These are phyloP conservation scores for Thamnidium elegans DNA, from an alignment of 192 early-diverging fungal genomes.

Conservation along the genomic window DNA sequence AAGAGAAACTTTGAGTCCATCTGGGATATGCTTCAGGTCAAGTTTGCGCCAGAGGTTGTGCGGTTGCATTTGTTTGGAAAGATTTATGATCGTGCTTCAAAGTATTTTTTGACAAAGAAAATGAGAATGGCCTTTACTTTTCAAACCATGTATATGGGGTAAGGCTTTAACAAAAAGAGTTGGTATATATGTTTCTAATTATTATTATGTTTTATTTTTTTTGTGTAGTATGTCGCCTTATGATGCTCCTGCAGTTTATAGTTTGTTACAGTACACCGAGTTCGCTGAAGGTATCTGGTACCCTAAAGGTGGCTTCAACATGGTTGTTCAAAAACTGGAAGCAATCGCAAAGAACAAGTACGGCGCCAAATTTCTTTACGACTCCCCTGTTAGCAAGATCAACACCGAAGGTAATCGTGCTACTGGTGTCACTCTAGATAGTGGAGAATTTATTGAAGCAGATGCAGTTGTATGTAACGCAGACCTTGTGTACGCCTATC, in stretches of 20 bases:
- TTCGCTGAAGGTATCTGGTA: constrained; percentile 57
- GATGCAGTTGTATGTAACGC: constrained; percentile 59
- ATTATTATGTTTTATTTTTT: too few species aligned
- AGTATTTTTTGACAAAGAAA: constrained; percentile 50
- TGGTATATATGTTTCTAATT: too few species aligned
- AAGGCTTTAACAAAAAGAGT: too few species aligned
- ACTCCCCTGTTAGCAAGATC: constrained; percentile 42
- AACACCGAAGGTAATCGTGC: constrained; percentile 25
- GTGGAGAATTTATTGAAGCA: constrained; percentile 39
- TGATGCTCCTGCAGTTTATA: constrained; percentile 59
- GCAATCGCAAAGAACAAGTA: constrained; percentile 38
- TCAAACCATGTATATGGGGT: constrained; percentile 66
- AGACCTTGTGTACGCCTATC: constrained; percentile 53
- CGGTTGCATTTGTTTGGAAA: constrained; percentile 46
- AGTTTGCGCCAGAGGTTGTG: constrained; percentile 37
- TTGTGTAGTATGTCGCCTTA: constrained; percentile 60
- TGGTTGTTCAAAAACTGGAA: constrained; percentile 42
- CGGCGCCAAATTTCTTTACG: constrained; percentile 43
- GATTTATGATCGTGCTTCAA: constrained; percentile 39
- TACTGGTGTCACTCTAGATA: constrained; percentile 49
- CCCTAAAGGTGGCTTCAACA: constrained; percentile 56
- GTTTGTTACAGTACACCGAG: constrained; percentile 51
- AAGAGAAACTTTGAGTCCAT: constrained; percentile 44
- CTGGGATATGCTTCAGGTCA: constrained; percentile 40
- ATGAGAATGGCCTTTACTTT: constrained; percentile 57